Evolutionary conservation across 768 basidiomycete genomes (phyloP), one percentile per base, ranked within the genome.

Genomic region (Naematelia encephala): DNA sequence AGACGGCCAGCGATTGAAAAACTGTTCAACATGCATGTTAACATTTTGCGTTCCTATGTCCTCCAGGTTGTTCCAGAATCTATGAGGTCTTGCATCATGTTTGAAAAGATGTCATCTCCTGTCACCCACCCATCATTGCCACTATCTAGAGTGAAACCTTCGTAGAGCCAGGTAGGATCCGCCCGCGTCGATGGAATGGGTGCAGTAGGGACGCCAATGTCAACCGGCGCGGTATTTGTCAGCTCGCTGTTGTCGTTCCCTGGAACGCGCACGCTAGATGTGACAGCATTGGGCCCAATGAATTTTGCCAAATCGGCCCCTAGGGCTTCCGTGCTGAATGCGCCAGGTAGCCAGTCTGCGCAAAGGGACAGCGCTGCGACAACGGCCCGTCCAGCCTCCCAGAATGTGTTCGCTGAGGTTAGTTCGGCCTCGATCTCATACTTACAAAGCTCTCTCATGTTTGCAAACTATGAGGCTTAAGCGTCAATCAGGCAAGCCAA

Each of bases 361-460:
- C 51, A 53, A 12, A 53, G 34, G n/a, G 25, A 53, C 29, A 28
- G 19, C 12, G 51, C 51, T 19, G 29, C 29, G 10, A 30, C 19
- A 30, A 53, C 19, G 23, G 28, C 51, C 26, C 51, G 51, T n/a
- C 51, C 29, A 4, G 51, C 51, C 19, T 53, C 51, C 51, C 51
- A 53, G 19, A 26, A 53, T 14, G 51, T 53, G 29, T 53, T 2
- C 25, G 51, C 51, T 53, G 29, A 19, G 4, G 5, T 29, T 23
- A 29, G 34, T 14, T 16, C 30, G n/a, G n/a, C 19, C 5, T 28
- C 11, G 11, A 11, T 5, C 14, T 19, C 23, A 14, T 19, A 53
- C 11, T 14, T 53, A 53, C 27, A 26, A 53, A 53, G 51, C 51
- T 53, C 29, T 16, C 51, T 19, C 29, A 53, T 53, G 23, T 30